phyloP scores from a whole-genome alignment of 208 protist species.

The Trypanosoma scelopori region DNA sequence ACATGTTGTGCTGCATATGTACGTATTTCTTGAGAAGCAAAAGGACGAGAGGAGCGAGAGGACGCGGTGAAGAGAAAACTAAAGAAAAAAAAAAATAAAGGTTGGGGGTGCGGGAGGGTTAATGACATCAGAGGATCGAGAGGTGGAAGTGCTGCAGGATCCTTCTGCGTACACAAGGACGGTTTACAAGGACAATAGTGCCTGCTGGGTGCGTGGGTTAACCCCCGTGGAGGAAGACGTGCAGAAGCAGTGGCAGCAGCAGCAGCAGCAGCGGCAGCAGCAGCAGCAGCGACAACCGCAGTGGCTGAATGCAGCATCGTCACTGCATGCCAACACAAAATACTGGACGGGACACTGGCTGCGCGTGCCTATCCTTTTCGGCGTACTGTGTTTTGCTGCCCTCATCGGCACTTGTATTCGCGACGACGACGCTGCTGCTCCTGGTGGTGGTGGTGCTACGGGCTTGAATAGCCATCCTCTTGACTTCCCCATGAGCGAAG shows the following conservation, averaged over 20 bases:
- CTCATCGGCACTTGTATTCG: neutral
- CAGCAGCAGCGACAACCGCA: no score
- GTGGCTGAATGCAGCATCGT: neutral
- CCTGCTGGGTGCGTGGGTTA: constrained; percentile 77
- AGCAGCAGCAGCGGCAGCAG: neutral
- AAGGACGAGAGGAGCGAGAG: no score
- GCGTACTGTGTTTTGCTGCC: constrained; percentile 15
- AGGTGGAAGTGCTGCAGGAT: constrained; percentile 63
- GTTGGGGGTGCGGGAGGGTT: neutral
- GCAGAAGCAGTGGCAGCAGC: constrained; percentile 17
- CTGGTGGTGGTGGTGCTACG: neutral
- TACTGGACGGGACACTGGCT: constrained; percentile 34
- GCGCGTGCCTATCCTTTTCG: constrained; percentile 21
- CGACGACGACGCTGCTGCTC: neutral
- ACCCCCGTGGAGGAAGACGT: constrained; percentile 43
- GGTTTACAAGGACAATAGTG: constrained; percentile 45
- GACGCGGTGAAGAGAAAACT: no score
- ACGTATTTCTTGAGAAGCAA: no score
- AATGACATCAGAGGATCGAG: constrained; percentile 10
- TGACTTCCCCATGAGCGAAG: constrained; percentile 53
- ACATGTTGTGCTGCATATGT: neutral
- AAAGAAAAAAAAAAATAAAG: neutral
- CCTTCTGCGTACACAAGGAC: constrained; percentile 47
- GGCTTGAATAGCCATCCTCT: constrained; percentile 14
- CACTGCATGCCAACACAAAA: neutral